Evolutionary conservation across 352 stramenopile genomes (phyloP).

Genomic region (Thraustochytrium sp.): DNA sequence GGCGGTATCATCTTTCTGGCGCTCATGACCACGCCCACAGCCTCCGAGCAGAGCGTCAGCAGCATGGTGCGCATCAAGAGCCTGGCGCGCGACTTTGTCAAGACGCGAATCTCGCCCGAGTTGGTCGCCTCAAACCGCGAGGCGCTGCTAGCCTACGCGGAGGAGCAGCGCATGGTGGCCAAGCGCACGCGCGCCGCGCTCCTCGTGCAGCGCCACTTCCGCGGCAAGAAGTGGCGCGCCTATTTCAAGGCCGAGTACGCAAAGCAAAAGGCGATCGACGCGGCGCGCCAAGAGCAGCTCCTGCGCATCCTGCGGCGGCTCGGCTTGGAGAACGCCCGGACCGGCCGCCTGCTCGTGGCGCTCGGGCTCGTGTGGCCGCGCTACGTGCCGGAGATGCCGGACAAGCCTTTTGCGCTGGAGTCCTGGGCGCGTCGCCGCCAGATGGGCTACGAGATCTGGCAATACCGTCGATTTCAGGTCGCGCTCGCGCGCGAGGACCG

Average conservation of each 20-base stretch:
- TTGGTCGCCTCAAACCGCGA: conserved; percentile 12
- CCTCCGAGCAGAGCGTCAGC: background rate
- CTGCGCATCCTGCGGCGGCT: conserved; percentile 10
- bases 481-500: background rate
- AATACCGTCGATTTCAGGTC: background rate
- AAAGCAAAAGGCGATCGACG: conserved; percentile 2
- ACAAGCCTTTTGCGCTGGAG: background rate
- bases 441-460: background rate
- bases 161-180: background rate
- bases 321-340: conserved; percentile 15
- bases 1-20: background rate
- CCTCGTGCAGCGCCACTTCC: conserved; percentile 24
- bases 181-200: background rate
- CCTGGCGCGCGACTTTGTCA: background rate
- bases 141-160: background rate
- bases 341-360: conserved; percentile 15
- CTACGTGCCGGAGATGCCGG: conserved; percentile 39
- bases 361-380: conserved; percentile 38
- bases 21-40: conserved; percentile 2
- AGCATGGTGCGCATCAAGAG: conserved; percentile 12
- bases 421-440: background rate
- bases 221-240: background rate
- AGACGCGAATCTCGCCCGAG: background rate
- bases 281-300: background rate
- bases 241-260: background rate